Percentiles rank a stretch among this genome's conserved stretches.
Evolutionary conservation across 768 basidiomycete genomes (phyloP).

Genomic region (Trametes villosa): DNA sequence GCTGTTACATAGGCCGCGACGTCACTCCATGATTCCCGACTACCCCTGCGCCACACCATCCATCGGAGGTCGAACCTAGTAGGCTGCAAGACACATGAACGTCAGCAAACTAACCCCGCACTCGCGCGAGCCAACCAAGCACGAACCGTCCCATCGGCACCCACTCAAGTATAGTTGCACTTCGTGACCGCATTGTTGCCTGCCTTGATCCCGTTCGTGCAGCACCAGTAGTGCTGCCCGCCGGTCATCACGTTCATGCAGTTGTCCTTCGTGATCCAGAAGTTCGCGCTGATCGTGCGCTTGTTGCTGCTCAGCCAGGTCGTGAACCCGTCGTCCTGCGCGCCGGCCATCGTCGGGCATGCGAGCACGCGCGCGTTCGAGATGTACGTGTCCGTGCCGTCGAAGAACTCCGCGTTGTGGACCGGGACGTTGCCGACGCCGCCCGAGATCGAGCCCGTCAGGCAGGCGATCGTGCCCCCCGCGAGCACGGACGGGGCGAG

Average conservation of each 20-base stretch:
- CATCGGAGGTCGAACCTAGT: too few species aligned
- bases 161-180: conserved; percentile 52
- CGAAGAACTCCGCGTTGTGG: conserved; percentile 48
- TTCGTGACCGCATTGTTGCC: conserved; percentile 92
- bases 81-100: too few species aligned
- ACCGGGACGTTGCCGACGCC: conserved; percentile 9
- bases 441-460: background rate
- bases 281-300: conserved; percentile 1
- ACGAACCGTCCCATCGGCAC: too few species aligned
- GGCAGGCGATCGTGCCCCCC: conserved; percentile 68
- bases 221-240: conserved; percentile 5
- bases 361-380: background rate
- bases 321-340: conserved; percentile 1
- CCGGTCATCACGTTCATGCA: conserved; percentile 11
- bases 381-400: conserved; percentile 8
- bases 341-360: conserved; percentile 9
- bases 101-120: too few species aligned
- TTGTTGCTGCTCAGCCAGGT: conserved; percentile 1
- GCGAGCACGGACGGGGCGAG: conserved; percentile 39
- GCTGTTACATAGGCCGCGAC: too few species aligned
- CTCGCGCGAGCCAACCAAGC: too few species aligned
- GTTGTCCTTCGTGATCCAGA: conserved; percentile 8
- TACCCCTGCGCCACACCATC: too few species aligned
- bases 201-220: conserved; percentile 6
- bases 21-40: too few species aligned